Evolutionary conservation across 2,329 filamentous ascomycete species (phyloP).

Genomic region (Pseudophaeomoniella oleicola): DNA sequence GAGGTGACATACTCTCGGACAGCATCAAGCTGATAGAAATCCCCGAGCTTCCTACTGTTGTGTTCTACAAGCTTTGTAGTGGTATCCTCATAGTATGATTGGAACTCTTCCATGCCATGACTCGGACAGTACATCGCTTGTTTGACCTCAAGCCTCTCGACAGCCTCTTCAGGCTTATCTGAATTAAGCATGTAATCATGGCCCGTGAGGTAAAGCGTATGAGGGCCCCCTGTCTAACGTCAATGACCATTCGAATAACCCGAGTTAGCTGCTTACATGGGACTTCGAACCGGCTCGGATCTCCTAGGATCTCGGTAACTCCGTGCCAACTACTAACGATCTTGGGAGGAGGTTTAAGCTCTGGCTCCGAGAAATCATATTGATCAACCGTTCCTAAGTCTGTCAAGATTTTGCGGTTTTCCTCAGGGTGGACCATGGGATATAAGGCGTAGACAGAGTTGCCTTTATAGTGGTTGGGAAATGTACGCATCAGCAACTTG

Average conservation of each 20-base stretch:
- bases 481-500: conserved; percentile 35
- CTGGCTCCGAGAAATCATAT: conserved; percentile 24
- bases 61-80: conserved; percentile 20
- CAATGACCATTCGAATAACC: conserved; percentile 27
- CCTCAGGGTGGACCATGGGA: conserved; percentile 31
- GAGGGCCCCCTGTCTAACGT: conserved; percentile 10
- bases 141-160: conserved; percentile 28
- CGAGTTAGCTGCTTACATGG: conserved; percentile 26
- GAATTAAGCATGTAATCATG: conserved; percentile 34
- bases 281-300: conserved; percentile 30
- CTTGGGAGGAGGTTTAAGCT: conserved; percentile 17
- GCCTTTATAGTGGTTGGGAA: conserved; percentile 33
- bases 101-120: conserved; percentile 30
- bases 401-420: conserved; percentile 29
- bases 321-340: conserved; percentile 31
- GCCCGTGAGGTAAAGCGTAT: conserved; percentile 21
- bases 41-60: conserved; percentile 15
- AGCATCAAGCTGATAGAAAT: conserved; percentile 18
- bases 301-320: conserved; percentile 25
- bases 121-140: conserved; percentile 26
- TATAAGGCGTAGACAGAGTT: conserved; percentile 36
- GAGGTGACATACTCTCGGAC: conserved; percentile 9
- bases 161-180: conserved; percentile 24
- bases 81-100: conserved; percentile 32
- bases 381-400: conserved; percentile 24